Base-by-base conservation (phyloP, 208 protist species). In the Crithidia acanthocephali region DNA sequence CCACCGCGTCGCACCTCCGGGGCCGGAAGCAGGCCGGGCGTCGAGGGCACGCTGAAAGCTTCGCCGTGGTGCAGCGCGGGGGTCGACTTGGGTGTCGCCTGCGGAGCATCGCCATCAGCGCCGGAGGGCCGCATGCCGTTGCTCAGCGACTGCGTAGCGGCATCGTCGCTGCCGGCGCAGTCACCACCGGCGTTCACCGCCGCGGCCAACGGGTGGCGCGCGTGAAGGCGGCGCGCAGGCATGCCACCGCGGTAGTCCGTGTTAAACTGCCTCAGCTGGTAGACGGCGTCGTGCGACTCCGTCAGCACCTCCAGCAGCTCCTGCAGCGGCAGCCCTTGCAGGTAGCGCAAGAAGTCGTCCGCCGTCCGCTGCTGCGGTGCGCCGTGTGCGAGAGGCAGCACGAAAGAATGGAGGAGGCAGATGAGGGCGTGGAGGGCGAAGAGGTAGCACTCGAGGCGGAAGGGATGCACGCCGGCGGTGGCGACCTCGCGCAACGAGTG, bases 341-440 rank as follows among this genome's bases (percentile, higher is more conserved):
- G 73, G 66, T 88, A 84, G 27, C 45, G 55, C 37, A 50, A 25
- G 33, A 83, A 88, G 48, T 62, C 44, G 16, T 44, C 66, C 15
- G 23, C n/a, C 11, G 66, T 50, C 58, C 50, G 60, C 52, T 53
- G 57, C 59, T 35, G 58, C 27, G 25, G 22, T 15, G 61, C 47
- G 33, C 16, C 61, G 0, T 48, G 62, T 15, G 58, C 20, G 11
- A 72, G 22, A 27, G 80, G 85, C 6, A 94, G 70, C 7, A 90
- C 78, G 58, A 94, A 92, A 27, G 86, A 89, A 62, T 94, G 86
- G 11, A 92, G 58, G 20, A 92, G 74, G 59, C 81, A 84, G 28
- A 94, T 79, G 25, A 92, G 72, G 25, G 82, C 81, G 57, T 94
- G 89, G 23, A 92, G 74, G 11, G 83, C 75, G 71, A 83, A 75